phyloP scores from a whole-genome alignment of 208 protist genomes.

The Leishmania martiniquensis region DNA sequence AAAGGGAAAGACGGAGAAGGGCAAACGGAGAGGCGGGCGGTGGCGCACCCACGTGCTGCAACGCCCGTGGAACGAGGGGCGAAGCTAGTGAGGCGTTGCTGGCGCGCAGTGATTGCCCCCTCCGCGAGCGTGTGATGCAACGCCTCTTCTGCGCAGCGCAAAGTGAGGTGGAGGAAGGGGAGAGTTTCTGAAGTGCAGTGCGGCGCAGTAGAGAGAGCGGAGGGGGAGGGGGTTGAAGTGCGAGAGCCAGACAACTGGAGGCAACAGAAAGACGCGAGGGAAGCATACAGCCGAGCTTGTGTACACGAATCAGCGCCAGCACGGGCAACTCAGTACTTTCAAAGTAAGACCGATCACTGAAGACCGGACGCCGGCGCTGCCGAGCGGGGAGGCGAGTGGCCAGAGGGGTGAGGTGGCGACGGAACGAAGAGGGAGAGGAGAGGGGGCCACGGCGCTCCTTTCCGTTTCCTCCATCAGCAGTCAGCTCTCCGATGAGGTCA shows the following conservation, averaged over 20 bases:
- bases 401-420: neutral
- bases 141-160: neutral
- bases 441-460: neutral
- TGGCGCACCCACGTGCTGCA: neutral
- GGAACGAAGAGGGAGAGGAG: neutral
- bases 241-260: too few relatives aligned
- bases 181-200: too few relatives aligned
- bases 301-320: neutral
- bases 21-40: neutral
- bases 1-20: constrained; percentile 1
- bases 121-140: neutral
- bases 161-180: neutral
- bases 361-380: neutral
- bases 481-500: neutral
- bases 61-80: neutral
- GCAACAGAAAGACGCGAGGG: neutral
- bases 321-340: neutral
- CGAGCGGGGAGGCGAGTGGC: neutral
- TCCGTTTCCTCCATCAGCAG: neutral
- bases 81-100: neutral
- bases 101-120: neutral
- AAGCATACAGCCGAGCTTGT: neutral
- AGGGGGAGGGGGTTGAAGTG: too few relatives aligned
- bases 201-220: too few relatives aligned
- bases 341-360: neutral